These are phyloP conservation scores for Tricholoma flavovirens DNA, from an alignment of 768 basidiomycete genomes.

Conservation along the genomic window DNA sequence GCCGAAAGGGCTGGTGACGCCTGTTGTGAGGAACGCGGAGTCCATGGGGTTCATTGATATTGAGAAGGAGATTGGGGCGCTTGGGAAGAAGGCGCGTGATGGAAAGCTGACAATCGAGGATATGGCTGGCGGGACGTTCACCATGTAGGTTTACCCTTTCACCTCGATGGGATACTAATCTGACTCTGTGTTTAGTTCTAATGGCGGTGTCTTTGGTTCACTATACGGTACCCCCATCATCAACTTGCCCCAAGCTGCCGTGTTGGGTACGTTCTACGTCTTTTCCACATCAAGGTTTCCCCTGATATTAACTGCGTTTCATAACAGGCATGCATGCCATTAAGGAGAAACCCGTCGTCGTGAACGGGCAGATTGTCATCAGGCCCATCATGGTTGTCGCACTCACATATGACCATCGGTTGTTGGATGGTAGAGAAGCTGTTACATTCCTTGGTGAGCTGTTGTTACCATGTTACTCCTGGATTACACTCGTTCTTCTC, in stretches of 20 bases:
- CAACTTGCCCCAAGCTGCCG: constrained; percentile 92
- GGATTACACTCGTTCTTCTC: no score
- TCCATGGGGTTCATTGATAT: constrained; percentile 82
- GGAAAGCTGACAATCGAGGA: constrained; percentile 95
- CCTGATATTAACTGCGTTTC: neutral
- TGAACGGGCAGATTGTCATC: constrained; percentile 92
- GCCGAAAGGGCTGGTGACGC: constrained; percentile 95
- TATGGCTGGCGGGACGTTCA: constrained; percentile 98
- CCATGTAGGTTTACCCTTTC: constrained; percentile 58
- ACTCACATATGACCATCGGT: constrained; percentile 90
- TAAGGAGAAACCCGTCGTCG: constrained; percentile 86
- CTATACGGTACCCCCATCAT: constrained; percentile 98
- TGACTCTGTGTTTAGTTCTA: constrained; percentile 56
- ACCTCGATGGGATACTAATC: neutral
- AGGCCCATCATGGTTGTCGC: constrained; percentile 96
- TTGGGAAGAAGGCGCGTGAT: constrained; percentile 94
- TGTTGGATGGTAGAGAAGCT: constrained; percentile 94
- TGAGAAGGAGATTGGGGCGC: constrained; percentile 84
- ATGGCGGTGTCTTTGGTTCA: constrained; percentile 97
- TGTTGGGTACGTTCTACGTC: constrained; percentile 55
- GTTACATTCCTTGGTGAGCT: constrained; percentile 93
- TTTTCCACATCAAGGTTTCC: neutral
- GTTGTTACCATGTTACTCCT: neutral
- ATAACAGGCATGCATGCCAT: constrained; percentile 84
- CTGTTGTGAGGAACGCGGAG: constrained; percentile 90